Percentiles rank a stretch among this genome's conserved stretches.
Conservation (phyloP, 768 basidiomycete species). For the Collybiopsis luxurians region DNA sequence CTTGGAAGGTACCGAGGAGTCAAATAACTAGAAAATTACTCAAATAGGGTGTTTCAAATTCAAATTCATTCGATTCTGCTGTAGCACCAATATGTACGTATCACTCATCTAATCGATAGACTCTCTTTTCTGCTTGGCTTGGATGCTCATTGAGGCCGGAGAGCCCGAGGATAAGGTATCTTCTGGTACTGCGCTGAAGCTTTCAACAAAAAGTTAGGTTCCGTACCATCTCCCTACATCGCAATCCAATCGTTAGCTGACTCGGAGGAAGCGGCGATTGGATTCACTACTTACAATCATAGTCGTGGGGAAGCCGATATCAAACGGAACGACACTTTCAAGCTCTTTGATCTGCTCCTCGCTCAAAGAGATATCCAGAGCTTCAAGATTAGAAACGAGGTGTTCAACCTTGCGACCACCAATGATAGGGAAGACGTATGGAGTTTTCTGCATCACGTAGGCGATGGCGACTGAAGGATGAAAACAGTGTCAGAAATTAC, state of each 20-base stretch:
- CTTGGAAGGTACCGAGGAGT: too few species aligned
- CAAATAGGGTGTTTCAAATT: too few species aligned
- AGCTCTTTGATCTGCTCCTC: slow-evolving; percentile 34
- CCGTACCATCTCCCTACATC: slow-evolving; percentile 24
- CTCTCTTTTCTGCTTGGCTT: background rate
- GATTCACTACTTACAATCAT: slow-evolving; percentile 6
- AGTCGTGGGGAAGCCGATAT: slow-evolving; percentile 33
- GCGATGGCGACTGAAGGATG: slow-evolving; percentile 34
- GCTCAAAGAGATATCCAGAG: slow-evolving; percentile 33
- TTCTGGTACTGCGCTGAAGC: slow-evolving; percentile 8
- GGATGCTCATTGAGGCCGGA: background rate
- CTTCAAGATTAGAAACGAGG: slow-evolving; percentile 35
- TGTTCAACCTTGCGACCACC: slow-evolving; percentile 39
- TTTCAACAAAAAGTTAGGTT: slow-evolving; percentile 13
- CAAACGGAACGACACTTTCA: slow-evolving; percentile 33
- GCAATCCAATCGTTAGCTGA: too few species aligned
- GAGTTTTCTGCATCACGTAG: slow-evolving; percentile 27
- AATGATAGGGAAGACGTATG: slow-evolving; percentile 8
- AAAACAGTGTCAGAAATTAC: background rate
- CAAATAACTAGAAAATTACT: too few species aligned
- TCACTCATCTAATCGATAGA: background rate
- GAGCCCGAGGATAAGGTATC: slow-evolving; percentile 1
- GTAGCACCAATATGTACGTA: too few species aligned
- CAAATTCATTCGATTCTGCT: too few species aligned
- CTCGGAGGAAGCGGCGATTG: background rate